These are phyloP conservation scores for Candida methanosorbosa DNA, from an alignment of 805 yeast species.

Conservation along the genomic window DNA sequence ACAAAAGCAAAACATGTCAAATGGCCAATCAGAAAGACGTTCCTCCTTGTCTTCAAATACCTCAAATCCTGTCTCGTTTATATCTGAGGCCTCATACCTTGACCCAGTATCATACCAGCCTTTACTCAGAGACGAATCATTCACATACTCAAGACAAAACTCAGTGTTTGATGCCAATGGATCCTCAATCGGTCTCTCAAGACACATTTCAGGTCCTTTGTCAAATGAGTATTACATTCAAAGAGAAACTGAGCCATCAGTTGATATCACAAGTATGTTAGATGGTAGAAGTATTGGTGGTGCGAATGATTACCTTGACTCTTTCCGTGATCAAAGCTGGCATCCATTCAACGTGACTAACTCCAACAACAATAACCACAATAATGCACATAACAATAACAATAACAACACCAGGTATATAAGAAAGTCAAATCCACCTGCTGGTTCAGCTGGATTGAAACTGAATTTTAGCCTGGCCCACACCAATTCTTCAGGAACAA, in stretches of 20 bases:
- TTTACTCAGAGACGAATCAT: constrained; percentile 8
- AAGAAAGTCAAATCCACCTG: not conserved
- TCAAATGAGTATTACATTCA: constrained; percentile 1
- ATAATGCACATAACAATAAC: not conserved
- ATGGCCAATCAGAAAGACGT: constrained; percentile 4
- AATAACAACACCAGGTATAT: not conserved
- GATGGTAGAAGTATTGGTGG: no score
- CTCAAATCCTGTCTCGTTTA: constrained; percentile 9
- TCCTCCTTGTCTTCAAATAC: constrained; percentile 12
- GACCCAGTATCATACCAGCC: constrained; percentile 10
- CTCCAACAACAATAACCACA: not conserved
- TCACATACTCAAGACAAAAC: constrained; percentile 6
- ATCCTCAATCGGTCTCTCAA: not conserved
- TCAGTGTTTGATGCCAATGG: constrained; percentile 2
- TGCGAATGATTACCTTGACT: no score
- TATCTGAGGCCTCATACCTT: constrained; percentile 6
- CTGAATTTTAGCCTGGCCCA: constrained; percentile 1
- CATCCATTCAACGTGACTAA: not conserved
- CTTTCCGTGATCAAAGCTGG: not conserved
- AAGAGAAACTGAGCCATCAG: constrained; percentile 5
- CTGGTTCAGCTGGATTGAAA: not conserved
- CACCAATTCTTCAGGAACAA: not conserved
- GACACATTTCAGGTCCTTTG: not conserved
- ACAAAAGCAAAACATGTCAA: no score
- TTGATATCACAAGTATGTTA: constrained; percentile 9